Evolutionary conservation across 164 flowering plant species (phyloP).

Genomic region (Aristolochia contorta): DNA sequence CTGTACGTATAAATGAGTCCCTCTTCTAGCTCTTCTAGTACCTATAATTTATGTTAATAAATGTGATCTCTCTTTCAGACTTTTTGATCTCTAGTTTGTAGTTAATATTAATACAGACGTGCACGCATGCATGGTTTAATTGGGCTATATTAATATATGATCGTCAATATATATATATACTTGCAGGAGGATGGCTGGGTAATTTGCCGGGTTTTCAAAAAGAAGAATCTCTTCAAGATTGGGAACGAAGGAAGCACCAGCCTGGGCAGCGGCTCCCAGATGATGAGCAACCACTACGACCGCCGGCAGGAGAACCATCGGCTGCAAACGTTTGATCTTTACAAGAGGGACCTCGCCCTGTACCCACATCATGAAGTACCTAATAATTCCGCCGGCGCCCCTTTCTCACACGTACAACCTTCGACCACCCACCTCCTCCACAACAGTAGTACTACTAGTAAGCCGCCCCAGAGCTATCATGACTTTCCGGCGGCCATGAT

Average conservation of each 20-base stretch:
- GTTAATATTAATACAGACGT: not conserved
- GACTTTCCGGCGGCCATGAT: conserved; percentile 11
- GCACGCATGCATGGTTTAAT: not conserved
- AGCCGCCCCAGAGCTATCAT: conserved; percentile 20
- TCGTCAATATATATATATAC: not conserved
- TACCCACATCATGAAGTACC: conserved; percentile 29
- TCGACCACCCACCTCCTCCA: no score
- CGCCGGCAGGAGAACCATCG: conserved; percentile 7
- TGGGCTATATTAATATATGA: no score
- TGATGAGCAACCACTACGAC: conserved; percentile 10
- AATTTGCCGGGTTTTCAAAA: conserved; percentile 86
- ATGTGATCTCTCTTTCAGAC: not conserved
- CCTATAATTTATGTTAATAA: no score
- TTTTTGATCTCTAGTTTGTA: not conserved
- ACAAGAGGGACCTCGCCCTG: conserved; percentile 23
- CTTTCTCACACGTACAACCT: conserved; percentile 24
- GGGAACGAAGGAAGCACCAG: conserved; percentile 29
- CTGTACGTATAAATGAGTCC: no score
- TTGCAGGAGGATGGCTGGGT: conserved; percentile 95
- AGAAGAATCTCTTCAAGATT: conserved; percentile 75
- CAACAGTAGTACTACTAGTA: no score
- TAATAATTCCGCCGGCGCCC: conserved; percentile 4
- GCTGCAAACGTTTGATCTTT: conserved; percentile 24
- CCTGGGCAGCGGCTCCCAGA: conserved; percentile 9
- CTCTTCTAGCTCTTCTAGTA: no score